phyloP scores from a whole-genome alignment of 139 green algal species.

The Ettlia oleoabundans region DNA sequence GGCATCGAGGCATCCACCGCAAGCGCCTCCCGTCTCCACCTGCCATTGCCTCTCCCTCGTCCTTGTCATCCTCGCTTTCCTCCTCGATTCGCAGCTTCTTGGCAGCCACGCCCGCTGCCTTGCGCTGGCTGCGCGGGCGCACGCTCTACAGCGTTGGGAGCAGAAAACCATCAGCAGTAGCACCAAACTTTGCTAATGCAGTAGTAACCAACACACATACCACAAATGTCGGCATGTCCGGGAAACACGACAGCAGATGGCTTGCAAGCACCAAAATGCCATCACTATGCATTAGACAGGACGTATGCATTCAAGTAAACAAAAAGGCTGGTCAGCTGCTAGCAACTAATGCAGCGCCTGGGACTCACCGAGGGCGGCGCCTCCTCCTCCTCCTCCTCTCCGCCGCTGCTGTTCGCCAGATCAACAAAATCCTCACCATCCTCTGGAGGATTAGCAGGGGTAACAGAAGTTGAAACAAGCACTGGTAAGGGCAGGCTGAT shows the following conservation, averaged over 20 bases:
- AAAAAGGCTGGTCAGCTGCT: too few species aligned
- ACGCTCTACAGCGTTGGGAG: neutral
- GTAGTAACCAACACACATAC: neutral
- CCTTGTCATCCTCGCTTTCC: conserved; percentile 5
- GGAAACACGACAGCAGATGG: neutral
- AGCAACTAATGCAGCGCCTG: neutral
- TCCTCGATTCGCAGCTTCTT: conserved; percentile 18
- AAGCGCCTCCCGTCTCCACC: too few species aligned
- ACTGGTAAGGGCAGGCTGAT: neutral
- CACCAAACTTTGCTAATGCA: neutral
- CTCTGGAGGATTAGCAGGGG: neutral
- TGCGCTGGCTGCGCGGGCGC: conserved; percentile 29
- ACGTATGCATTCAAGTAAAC: neutral
- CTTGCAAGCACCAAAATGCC: neutral
- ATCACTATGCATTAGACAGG: neutral
- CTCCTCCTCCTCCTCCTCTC: neutral
- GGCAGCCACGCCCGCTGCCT: conserved; percentile 9
- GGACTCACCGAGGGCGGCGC: conserved; percentile 1
- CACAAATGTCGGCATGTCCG: too few species aligned
- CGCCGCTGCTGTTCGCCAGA: neutral
- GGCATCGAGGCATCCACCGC: too few species aligned
- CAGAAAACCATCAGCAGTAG: neutral
- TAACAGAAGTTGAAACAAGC: neutral
- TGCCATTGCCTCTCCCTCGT: conserved; percentile 3
- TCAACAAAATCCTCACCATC: neutral